These are phyloP conservation scores for Neurospora crassa DNA, from an alignment of 2,329 filamentous ascomycete genomes.

Conservation along the genomic window DNA sequence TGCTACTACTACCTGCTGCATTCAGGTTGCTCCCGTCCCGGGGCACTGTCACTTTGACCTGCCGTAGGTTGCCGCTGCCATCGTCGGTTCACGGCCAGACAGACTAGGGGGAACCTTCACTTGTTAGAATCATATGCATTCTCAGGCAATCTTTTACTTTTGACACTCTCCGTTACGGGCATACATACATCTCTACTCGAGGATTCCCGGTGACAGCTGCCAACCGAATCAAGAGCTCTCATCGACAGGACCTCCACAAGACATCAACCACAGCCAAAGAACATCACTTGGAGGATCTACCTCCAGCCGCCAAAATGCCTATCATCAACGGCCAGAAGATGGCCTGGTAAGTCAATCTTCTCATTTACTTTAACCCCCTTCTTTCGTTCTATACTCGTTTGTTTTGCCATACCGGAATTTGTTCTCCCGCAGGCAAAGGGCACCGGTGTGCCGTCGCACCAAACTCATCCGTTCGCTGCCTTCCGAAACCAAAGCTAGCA, in stretches of 20 bases:
- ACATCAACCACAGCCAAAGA: not conserved
- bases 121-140: not conserved
- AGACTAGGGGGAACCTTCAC: not conserved
- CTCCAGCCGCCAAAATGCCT: conserved; percentile 41
- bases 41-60: not conserved
- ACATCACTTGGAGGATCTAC: not conserved
- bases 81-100: not conserved
- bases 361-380: conserved; percentile 6
- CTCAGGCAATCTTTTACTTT: not conserved
- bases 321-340: conserved; percentile 63
- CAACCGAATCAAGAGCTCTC: not conserved
- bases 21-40: not conserved
- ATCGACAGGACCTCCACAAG: too few relatives aligned
- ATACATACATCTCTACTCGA: not conserved
- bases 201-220: not conserved
- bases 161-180: not conserved
- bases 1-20: not conserved
- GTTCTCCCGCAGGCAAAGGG: not conserved
- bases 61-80: not conserved
- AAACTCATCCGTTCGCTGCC: not conserved
- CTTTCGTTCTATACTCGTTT: conserved; percentile 3
- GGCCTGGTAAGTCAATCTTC: conserved; percentile 51
- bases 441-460: not conserved
- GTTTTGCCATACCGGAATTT: not conserved
- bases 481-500: not conserved